Percentiles rank a stretch among this genome's conserved stretches.
Evolutionary conservation across 225 moss, liverwort and hornwort genomes (phyloP).

Genomic region (Rhytidiadelphus loreus): DNA sequence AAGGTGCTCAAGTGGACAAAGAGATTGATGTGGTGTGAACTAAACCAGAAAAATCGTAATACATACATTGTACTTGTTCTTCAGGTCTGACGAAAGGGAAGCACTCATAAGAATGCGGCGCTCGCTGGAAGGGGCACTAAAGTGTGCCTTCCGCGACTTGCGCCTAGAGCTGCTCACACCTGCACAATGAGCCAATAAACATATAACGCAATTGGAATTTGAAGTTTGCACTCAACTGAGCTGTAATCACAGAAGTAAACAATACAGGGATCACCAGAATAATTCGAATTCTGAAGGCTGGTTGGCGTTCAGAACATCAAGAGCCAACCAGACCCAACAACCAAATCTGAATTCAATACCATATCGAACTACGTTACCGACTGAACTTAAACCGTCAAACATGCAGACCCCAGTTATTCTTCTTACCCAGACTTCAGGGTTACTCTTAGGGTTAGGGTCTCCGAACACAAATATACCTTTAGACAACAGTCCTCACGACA

Average conservation of each 20-base stretch:
- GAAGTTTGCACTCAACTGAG: too few species aligned
- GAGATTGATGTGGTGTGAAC: neutral
- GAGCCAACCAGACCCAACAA: neutral
- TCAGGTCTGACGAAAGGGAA: constrained; percentile 52
- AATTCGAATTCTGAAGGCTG: neutral
- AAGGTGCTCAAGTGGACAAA: neutral
- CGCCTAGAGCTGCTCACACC: constrained; percentile 64
- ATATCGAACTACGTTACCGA: too few species aligned
- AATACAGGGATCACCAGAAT: neutral
- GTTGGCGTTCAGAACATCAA: neutral
- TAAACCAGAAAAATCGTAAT: neutral
- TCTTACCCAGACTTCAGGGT: neutral
- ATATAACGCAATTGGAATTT: neutral
- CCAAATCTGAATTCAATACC: neutral
- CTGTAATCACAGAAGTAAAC: neutral
- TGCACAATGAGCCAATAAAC: neutral
- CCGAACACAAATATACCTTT: neutral
- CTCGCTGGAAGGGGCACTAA: constrained; percentile 37
- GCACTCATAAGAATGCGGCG: constrained; percentile 46
- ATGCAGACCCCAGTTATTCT: neutral
- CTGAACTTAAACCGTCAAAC: neutral
- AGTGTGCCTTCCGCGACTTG: constrained; percentile 39
- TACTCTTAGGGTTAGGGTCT: neutral
- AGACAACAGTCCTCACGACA: neutral
- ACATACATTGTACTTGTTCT: constrained; percentile 63